Conservation (phyloP, 1,284 basidiomycete genomes). For the Naganishia sp. region DNA sequence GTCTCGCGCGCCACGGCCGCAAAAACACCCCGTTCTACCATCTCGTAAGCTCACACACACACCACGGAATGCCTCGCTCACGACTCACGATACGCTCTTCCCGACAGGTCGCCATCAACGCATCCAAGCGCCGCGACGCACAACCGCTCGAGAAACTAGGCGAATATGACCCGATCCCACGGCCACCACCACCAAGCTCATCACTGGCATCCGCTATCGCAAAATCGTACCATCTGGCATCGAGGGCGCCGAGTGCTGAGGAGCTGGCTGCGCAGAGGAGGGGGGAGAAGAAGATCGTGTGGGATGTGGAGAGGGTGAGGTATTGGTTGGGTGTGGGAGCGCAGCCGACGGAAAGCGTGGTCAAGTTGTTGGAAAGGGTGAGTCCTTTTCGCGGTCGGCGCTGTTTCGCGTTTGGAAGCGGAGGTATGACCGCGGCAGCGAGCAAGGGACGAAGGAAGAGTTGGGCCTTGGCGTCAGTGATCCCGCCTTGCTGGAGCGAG, state of each 20-base stretch:
- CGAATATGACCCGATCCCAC: slow-evolving; percentile 72
- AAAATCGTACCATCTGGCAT: slow-evolving; percentile 19
- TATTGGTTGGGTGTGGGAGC: slow-evolving; percentile 89
- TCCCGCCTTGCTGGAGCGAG: too few relatives aligned
- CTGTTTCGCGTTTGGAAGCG: background rate
- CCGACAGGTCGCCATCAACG: slow-evolving; percentile 71
- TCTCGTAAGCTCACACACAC: slow-evolving; percentile 51
- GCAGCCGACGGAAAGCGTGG: slow-evolving; percentile 74
- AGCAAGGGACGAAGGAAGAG: background rate
- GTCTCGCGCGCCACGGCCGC: slow-evolving; percentile 80
- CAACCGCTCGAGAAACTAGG: slow-evolving; percentile 87
- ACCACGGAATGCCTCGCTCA: background rate
- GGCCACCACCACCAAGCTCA: slow-evolving; percentile 37
- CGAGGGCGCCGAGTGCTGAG: slow-evolving; percentile 3
- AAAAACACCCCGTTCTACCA: slow-evolving; percentile 80
- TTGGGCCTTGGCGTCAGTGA: too few relatives aligned
- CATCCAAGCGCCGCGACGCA: slow-evolving; percentile 74
- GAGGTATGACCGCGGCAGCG: background rate
- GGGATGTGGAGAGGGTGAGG: slow-evolving; percentile 84
- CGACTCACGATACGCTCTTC: background rate
- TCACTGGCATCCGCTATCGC: slow-evolving; percentile 38
- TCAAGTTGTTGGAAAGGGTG: slow-evolving; percentile 76
- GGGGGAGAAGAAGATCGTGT: slow-evolving; percentile 72
- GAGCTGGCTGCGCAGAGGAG: slow-evolving; percentile 36
- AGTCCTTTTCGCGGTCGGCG: slow-evolving; percentile 47